Conservation (phyloP, 306 rosid genomes). For the Lathyrus tuberosus region DNA sequence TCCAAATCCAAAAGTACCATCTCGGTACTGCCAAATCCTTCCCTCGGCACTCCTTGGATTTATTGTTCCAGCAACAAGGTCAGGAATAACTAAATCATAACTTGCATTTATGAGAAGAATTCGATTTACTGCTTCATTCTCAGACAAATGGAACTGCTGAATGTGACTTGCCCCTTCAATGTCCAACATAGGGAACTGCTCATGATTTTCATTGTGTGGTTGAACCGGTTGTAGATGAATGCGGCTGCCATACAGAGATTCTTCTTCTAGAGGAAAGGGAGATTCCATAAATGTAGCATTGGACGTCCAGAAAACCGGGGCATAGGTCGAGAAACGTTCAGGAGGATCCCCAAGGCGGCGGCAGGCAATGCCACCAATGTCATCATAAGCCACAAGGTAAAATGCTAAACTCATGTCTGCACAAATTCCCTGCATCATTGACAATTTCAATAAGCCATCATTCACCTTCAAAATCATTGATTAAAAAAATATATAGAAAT, state of each 20-base stretch:
- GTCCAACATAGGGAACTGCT: slow-evolving; percentile 45
- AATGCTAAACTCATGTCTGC: slow-evolving; percentile 75
- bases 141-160: slow-evolving; percentile 44
- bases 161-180: slow-evolving; percentile 42
- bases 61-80: slow-evolving; percentile 53
- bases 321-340: slow-evolving; percentile 43
- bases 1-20: slow-evolving; percentile 92
- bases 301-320: slow-evolving; percentile 76
- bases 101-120: slow-evolving; percentile 75
- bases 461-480: slow-evolving; percentile 43
- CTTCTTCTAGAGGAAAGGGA: slow-evolving; percentile 77
- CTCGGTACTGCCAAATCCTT: slow-evolving; percentile 82
- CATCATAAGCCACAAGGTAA: slow-evolving; percentile 85
- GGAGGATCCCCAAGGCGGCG: slow-evolving; percentile 71
- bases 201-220: slow-evolving; percentile 46
- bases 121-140: slow-evolving; percentile 53
- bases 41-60: slow-evolving; percentile 72
- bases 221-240: slow-evolving; percentile 64
- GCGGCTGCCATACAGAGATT: slow-evolving; percentile 61
- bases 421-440: slow-evolving; percentile 78
- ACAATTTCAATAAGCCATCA: slow-evolving; percentile 43
- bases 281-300: slow-evolving; percentile 59
- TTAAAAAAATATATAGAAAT: slow-evolving; percentile 29
- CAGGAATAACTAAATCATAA: slow-evolving; percentile 68
- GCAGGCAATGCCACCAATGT: slow-evolving; percentile 84